A percentile compares a stretch with the other conserved stretches of the same genome.
These are phyloP conservation scores for Cyclotella atomus DNA, from an alignment of 108 stramenopile genomes.

Conservation along the genomic window DNA sequence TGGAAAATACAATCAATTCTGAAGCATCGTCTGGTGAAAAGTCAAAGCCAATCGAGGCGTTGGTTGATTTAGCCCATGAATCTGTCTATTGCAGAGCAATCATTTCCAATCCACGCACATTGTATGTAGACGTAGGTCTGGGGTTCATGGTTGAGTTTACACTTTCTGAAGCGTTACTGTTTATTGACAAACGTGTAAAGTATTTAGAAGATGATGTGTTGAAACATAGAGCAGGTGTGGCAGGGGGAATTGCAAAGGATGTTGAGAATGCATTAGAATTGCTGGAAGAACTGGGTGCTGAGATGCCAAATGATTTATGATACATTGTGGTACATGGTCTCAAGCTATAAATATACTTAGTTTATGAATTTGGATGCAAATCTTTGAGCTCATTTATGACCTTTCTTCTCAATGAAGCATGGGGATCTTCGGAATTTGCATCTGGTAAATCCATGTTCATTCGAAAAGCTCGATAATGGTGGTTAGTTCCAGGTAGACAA, in stretches of 20 bases:
- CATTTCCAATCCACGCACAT: conserved; percentile 41
- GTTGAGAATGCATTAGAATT: conserved; percentile 51
- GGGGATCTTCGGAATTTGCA: not conserved
- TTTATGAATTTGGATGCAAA: conserved; percentile 1
- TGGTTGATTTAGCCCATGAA: conserved; percentile 62
- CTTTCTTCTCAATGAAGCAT: not conserved
- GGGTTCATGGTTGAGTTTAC: conserved; percentile 81
- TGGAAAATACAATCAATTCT: conserved; percentile 2
- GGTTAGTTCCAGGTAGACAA: conserved; percentile 80
- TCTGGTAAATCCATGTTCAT: not conserved
- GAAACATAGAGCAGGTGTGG: conserved; percentile 31
- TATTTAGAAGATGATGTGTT: conserved; percentile 49
- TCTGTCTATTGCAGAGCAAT: conserved; percentile 63
- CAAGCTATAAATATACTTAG: too few relatives aligned
- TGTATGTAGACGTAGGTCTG: conserved; percentile 72
- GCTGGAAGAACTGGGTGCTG: conserved; percentile 41
- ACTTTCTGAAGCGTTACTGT: conserved; percentile 56
- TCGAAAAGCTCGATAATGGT: conserved; percentile 77
- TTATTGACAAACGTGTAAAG: conserved; percentile 51
- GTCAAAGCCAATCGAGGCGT: conserved; percentile 6
- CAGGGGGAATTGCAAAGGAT: conserved; percentile 48
- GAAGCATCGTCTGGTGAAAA: not conserved
- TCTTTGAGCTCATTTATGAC: not conserved
- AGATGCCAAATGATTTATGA: conserved; percentile 13
- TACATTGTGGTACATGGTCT: too few relatives aligned